Conservation (phyloP, 2,329 filamentous ascomycete genomes). For the Diaporthe ilicicola region DNA sequence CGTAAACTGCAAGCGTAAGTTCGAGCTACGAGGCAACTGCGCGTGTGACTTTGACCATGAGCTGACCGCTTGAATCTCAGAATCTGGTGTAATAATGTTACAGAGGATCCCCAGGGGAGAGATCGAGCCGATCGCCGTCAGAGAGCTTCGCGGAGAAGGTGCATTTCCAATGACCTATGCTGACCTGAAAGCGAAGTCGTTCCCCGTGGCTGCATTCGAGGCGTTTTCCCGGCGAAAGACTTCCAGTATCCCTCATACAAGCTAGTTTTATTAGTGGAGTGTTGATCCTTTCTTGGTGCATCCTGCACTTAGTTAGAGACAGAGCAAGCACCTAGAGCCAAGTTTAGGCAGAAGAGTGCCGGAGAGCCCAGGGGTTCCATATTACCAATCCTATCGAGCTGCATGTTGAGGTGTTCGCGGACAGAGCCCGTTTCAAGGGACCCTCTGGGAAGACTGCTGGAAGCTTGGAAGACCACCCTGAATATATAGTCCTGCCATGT, state of each 20-base stretch:
- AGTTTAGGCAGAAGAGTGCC: slow-evolving; percentile 47
- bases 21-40: too few species aligned
- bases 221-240: slow-evolving; percentile 37
- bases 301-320: slow-evolving; percentile 46
- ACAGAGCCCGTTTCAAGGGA: slow-evolving; percentile 41
- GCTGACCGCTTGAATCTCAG: background rate
- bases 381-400: slow-evolving; percentile 38
- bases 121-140: slow-evolving; percentile 38
- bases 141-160: slow-evolving; percentile 38
- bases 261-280: slow-evolving; percentile 43
- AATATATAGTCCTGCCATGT: slow-evolving; percentile 43
- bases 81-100: slow-evolving; percentile 44
- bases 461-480: slow-evolving; percentile 42
- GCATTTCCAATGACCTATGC: slow-evolving; percentile 38
- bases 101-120: slow-evolving; percentile 39
- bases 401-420: slow-evolving; percentile 40
- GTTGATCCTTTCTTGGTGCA: slow-evolving; percentile 38
- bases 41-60: background rate
- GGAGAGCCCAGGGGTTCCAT: slow-evolving; percentile 41
- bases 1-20: slow-evolving; percentile 36
- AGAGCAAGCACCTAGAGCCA: slow-evolving; percentile 43
- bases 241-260: slow-evolving; percentile 35
- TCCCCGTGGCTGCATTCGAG: slow-evolving; percentile 38
- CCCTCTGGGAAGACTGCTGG: slow-evolving; percentile 42
- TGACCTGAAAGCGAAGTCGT: slow-evolving; percentile 39